Conservation (phyloP, 192 early-diverging fungal species). For the Gaertneriomyces semiglobifer region DNA sequence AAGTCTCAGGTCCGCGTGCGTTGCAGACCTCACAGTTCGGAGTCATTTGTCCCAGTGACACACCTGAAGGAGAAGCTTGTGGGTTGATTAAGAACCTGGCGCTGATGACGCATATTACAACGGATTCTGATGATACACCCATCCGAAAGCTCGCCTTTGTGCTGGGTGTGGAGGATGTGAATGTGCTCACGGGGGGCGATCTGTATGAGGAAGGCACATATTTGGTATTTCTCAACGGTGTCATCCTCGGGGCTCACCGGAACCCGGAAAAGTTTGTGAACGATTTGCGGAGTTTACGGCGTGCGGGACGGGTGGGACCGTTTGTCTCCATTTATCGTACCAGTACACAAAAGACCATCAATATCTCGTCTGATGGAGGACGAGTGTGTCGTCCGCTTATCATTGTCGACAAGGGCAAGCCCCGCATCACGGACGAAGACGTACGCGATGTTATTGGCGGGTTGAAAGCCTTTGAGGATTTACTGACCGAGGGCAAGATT, state of each 20-base stretch:
- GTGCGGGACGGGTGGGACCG: slow-evolving; percentile 82
- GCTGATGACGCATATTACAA: slow-evolving; percentile 98
- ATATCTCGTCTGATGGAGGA: slow-evolving; percentile 90
- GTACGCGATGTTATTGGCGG: slow-evolving; percentile 48
- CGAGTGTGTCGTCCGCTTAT: slow-evolving; percentile 96
- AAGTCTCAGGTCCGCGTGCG: slow-evolving; percentile 93
- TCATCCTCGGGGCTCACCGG: slow-evolving; percentile 85
- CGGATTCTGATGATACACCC: slow-evolving; percentile 82
- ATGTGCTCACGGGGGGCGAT: slow-evolving; percentile 81
- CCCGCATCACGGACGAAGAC: slow-evolving; percentile 45
- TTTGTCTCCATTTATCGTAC: slow-evolving; percentile 90
- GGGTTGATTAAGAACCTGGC: slow-evolving; percentile 97
- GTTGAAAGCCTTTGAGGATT: slow-evolving; percentile 79
- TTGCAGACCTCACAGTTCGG: slow-evolving; percentile 97
- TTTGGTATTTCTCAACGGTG: slow-evolving; percentile 91
- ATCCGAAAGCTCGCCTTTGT: slow-evolving; percentile 74
- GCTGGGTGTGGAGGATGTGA: slow-evolving; percentile 91
- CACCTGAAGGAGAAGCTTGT: slow-evolving; percentile 97
- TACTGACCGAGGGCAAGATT: slow-evolving; percentile 82
- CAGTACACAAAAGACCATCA: slow-evolving; percentile 76
- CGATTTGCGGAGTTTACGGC: slow-evolving; percentile 79
- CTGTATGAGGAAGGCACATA: slow-evolving; percentile 74
- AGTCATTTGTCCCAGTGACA: slow-evolving; percentile 95
- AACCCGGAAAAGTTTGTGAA: slow-evolving; percentile 78
- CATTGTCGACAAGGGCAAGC: slow-evolving; percentile 79